These are phyloP conservation scores for Lycium ferocissimum DNA, from an alignment of 257 asterid species.

Conservation along the genomic window DNA sequence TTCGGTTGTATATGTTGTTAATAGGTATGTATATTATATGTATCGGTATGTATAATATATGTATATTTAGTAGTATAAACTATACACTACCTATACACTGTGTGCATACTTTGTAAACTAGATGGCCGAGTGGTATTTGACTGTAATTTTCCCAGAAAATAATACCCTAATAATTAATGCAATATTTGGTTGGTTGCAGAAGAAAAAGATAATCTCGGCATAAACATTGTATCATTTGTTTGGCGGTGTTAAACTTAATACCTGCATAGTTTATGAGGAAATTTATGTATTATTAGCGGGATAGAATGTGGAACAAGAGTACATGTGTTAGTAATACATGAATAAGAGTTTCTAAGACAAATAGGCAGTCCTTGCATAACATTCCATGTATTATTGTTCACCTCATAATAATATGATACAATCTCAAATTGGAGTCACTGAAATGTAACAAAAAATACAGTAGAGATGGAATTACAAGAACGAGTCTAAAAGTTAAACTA, in stretches of 20 bases:
- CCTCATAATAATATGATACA: conserved; percentile 1
- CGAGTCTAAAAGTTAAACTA: background rate
- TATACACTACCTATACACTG: too few species aligned
- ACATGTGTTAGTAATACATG: background rate
- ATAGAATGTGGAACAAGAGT: background rate
- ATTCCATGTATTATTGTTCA: background rate
- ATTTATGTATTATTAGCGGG: background rate
- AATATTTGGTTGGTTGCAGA: background rate
- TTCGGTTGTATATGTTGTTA: too few species aligned
- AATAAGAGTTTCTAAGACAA: background rate
- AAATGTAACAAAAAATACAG: background rate
- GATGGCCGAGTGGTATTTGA: too few species aligned
- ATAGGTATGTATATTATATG: too few species aligned
- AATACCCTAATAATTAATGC: background rate
- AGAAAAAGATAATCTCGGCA: background rate
- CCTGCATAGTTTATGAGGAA: background rate
- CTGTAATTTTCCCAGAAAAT: background rate
- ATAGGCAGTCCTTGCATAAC: background rate
- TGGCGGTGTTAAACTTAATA: background rate
- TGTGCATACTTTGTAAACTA: too few species aligned
- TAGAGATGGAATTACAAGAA: background rate
- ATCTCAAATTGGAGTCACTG: background rate
- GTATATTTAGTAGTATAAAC: too few species aligned
- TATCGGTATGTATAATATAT: too few species aligned
- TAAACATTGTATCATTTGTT: background rate